Conservation (phyloP, 2,329 filamentous ascomycete species). For the Tolypocladium amazonense region DNA sequence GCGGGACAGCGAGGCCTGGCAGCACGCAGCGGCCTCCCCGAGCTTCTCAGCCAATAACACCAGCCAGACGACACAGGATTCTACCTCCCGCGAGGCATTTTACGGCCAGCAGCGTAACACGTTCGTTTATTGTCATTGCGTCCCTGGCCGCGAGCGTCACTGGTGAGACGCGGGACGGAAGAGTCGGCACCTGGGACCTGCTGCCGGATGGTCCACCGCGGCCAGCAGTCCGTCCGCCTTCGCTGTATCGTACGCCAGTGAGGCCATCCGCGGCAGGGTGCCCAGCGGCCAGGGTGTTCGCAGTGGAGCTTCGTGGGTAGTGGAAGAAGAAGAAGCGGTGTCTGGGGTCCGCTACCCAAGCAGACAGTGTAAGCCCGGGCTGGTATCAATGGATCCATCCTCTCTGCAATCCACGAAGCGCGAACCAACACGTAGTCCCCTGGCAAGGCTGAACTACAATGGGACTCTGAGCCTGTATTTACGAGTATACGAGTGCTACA, state of each 20-base stretch:
- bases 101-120: background rate
- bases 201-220: background rate
- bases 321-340: background rate
- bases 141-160: background rate
- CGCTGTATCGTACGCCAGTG: background rate
- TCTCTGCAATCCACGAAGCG: background rate
- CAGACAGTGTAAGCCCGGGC: background rate
- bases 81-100: background rate
- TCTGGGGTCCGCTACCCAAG: background rate
- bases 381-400: background rate
- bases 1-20: background rate
- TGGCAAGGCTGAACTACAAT: no score
- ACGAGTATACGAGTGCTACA: background rate
- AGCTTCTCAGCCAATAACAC: background rate
- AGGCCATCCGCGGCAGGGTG: background rate
- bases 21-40: background rate
- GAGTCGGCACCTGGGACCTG: conserved; percentile 1
- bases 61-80: background rate
- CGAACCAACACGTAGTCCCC: no score
- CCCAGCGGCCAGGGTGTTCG: background rate
- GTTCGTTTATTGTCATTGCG: background rate
- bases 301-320: background rate
- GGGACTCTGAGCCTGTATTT: background rate
- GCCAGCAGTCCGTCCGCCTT: background rate
- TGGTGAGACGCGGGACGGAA: background rate